phyloP scores from a whole-genome alignment of 108 stramenopile genomes.

The Nannochloropsis gaditana region DNA sequence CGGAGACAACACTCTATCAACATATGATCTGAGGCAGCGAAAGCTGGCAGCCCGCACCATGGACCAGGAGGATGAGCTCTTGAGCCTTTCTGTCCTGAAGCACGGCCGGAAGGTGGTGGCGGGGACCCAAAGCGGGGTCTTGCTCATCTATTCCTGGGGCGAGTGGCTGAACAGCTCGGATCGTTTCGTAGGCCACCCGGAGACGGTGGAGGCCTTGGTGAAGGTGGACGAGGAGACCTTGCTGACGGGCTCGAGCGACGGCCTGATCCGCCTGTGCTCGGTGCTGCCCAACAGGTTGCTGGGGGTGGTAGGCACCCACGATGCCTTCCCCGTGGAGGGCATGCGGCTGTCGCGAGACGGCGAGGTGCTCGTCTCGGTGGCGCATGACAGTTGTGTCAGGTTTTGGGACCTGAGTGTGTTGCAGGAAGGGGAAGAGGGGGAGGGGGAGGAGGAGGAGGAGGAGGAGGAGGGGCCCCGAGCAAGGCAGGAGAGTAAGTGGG shows the following conservation, averaged over 20 bases:
- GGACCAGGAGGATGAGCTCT: conserved; percentile 89
- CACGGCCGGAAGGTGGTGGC: conserved; percentile 71
- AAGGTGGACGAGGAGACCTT: conserved; percentile 91
- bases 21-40: conserved; percentile 29
- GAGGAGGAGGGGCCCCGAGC: not conserved
- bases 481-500: not conserved
- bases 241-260: conserved; percentile 86
- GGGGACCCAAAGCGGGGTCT: conserved; percentile 78
- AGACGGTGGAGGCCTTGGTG: conserved; percentile 73
- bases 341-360: conserved; percentile 62
- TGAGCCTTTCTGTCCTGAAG: conserved; percentile 70
- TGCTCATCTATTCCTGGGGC: conserved; percentile 74
- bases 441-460: conserved; percentile 28
- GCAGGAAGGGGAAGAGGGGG: conserved; percentile 43
- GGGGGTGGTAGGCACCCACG: conserved; percentile 77
- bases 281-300: conserved; percentile 80
- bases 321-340: conserved; percentile 77
- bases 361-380: conserved; percentile 60
- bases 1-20: conserved; percentile 33
- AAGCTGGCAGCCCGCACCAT: conserved; percentile 59
- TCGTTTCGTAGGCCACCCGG: conserved; percentile 85
- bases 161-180: conserved; percentile 85
- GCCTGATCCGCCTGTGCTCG: conserved; percentile 63
- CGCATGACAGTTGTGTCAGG: conserved; percentile 45
- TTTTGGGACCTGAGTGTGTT: conserved; percentile 53